Conservation (phyloP, 139 green algal species). For the Desmodesmus armatus region DNA sequence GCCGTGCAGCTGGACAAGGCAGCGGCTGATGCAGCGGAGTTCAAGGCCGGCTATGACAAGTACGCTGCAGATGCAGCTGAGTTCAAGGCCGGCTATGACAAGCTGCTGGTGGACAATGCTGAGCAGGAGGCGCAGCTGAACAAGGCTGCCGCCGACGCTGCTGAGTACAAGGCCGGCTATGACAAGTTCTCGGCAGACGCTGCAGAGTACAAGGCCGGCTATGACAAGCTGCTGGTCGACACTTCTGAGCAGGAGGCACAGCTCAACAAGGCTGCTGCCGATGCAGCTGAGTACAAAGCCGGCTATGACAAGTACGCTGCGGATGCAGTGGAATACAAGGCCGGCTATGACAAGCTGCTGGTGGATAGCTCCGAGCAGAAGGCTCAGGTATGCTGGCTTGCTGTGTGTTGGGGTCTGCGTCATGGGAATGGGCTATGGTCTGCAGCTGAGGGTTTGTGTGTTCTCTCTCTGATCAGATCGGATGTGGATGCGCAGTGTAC, state of each 20-base stretch:
- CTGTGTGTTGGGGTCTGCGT: too few relatives aligned
- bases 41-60: conserved; percentile 44
- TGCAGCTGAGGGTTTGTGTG: too few relatives aligned
- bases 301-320: background rate
- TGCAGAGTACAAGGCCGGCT: conserved; percentile 36
- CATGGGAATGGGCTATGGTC: too few relatives aligned
- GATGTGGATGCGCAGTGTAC: too few relatives aligned
- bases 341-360: conserved; percentile 37
- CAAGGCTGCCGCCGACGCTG: conserved; percentile 22
- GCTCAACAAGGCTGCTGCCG: conserved; percentile 34
- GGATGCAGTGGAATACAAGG: conserved; percentile 30
- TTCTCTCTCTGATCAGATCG: too few relatives aligned
- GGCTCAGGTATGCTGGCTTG: too few relatives aligned
- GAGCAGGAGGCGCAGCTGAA: conserved; percentile 21
- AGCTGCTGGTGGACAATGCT: background rate
- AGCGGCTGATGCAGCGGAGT: conserved; percentile 31
- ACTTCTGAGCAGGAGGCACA: conserved; percentile 24
- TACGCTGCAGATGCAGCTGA: conserved; percentile 3
- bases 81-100: conserved; percentile 35
- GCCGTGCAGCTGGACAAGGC: conserved; percentile 3
- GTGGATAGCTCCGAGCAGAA: conserved; percentile 17
- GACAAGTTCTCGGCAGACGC: conserved; percentile 40
- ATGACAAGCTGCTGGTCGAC: conserved; percentile 33
- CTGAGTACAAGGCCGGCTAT: conserved; percentile 38
- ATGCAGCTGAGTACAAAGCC: conserved; percentile 10